These are phyloP conservation scores for Peronospora farinosa DNA, from an alignment of 352 stramenopile genomes.

Conservation along the genomic window DNA sequence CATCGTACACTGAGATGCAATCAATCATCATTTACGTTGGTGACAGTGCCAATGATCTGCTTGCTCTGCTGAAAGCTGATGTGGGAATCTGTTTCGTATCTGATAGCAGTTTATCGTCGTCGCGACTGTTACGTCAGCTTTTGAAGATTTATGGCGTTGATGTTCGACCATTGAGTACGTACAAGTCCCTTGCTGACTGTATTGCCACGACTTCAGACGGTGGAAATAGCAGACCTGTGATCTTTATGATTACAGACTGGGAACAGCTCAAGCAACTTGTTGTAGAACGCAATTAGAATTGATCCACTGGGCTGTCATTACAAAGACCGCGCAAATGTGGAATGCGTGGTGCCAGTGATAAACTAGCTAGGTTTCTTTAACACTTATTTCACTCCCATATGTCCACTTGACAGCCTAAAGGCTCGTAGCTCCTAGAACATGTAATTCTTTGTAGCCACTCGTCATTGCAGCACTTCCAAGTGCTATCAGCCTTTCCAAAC, in stretches of 20 bases:
- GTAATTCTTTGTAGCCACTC: too few relatives aligned
- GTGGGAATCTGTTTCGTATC: conserved; percentile 41
- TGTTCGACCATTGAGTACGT: conserved; percentile 22
- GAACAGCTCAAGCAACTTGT: conserved; percentile 13
- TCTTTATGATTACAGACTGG: conserved; percentile 25
- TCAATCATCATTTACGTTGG: conserved; percentile 47
- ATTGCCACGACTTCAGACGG: not conserved
- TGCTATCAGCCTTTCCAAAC: too few relatives aligned
- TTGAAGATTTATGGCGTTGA: conserved; percentile 32
- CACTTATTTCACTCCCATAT: too few relatives aligned
- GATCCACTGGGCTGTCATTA: not conserved
- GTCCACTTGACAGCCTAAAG: too few relatives aligned
- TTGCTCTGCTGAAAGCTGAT: conserved; percentile 57
- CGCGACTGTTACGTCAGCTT: conserved; percentile 18
- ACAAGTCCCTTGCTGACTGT: conserved; percentile 16
- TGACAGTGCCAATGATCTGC: conserved; percentile 60
- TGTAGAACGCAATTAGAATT: not conserved
- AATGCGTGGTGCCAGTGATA: too few relatives aligned
- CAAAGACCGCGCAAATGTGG: not conserved
- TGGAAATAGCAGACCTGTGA: conserved; percentile 13
- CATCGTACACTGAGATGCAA: not conserved
- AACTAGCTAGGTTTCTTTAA: too few relatives aligned
- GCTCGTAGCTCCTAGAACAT: too few relatives aligned
- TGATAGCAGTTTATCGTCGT: conserved; percentile 1
- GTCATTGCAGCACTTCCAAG: too few relatives aligned